Conservation (phyloP, 2,329 filamentous ascomycete species). For the Alternaria panax region DNA sequence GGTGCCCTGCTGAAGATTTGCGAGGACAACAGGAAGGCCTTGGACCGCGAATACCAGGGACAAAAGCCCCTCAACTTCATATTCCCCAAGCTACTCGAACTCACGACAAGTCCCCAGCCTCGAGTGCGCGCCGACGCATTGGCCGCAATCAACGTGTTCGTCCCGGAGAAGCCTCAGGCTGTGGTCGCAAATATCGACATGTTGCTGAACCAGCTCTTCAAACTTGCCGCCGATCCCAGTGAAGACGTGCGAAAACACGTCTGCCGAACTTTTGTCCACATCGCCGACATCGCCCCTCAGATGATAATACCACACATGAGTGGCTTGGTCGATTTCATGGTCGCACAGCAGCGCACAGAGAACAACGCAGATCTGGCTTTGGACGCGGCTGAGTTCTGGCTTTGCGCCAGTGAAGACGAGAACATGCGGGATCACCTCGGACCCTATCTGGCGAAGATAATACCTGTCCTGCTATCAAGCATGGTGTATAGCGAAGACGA, state of each 20-base stretch:
- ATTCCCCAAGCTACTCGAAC: slow-evolving; percentile 88
- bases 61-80: slow-evolving; percentile 87
- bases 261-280: slow-evolving; percentile 88
- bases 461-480: slow-evolving; percentile 88
- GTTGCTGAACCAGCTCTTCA: slow-evolving; percentile 83
- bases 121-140: slow-evolving; percentile 83
- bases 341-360: slow-evolving; percentile 80
- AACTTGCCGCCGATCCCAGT: slow-evolving; percentile 76
- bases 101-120: slow-evolving; percentile 76
- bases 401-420: slow-evolving; percentile 88
- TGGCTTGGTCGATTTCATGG: slow-evolving; percentile 90
- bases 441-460: slow-evolving; percentile 82
- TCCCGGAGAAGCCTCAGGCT: slow-evolving; percentile 82
- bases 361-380: slow-evolving; percentile 89
- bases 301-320: slow-evolving; percentile 88
- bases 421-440: slow-evolving; percentile 77
- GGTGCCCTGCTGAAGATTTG: slow-evolving; percentile 92
- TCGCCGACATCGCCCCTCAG: slow-evolving; percentile 89
- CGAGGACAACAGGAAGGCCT: slow-evolving; percentile 87
- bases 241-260: slow-evolving; percentile 90
- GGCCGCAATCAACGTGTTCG: slow-evolving; percentile 88
- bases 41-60: slow-evolving; percentile 87
- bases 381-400: slow-evolving; percentile 97
- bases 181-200: slow-evolving; percentile 81
- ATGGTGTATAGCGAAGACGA: slow-evolving; percentile 98